Evolutionary conservation across 768 basidiomycete species (phyloP), one percentile per base, ranked within the genome.

Genomic region (Crassisporium funariophilum): DNA sequence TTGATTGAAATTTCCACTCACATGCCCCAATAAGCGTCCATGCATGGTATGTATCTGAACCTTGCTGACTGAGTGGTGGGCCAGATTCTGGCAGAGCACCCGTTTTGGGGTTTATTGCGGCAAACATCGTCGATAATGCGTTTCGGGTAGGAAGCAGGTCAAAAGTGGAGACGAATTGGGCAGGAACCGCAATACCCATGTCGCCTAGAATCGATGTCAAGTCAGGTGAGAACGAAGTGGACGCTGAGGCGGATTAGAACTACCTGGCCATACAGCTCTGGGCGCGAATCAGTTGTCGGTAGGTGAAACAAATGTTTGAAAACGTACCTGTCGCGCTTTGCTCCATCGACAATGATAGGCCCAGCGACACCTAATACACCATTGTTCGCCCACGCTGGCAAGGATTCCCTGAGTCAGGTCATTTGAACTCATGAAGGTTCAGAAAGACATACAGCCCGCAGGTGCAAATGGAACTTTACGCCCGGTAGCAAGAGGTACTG

Each of bases 181-280:
- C 74, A 0, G 81, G 79, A 6, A 81, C 79, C 0, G 79, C 81
- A 24, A 83, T 79, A 10, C 81, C 81, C 81, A 82, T 82, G 55
- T 83, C 81, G 25, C 78, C 78, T 76, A 41, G 5, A 17, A 31
- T 13, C 7, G 23, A 20, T 46, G 15, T 23, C 34, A 17, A 12
- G 27, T 22, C 11, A 12, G 11, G 12, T 15, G 22, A 1, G 23
- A 15, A 20, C 35, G 38, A 13, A 17, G n/a, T 15, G 11, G 0
- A 7, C 17, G 44, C 54, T 23, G n/a, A n/a, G n/a, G n/a, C n/a
- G n/a, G n/a, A n/a, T n/a, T n/a, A n/a, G n/a, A n/a, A n/a, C n/a
- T 52, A 76, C 76, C 79, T 54, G 77, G 78, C 79, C 79, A 82
- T 6, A 81, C 78, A n/a, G 78, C 76, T 7, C 79, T 78, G 42